Evolutionary conservation across 176 grass and related monocot species (phyloP), one percentile per base, ranked within the genome.

Genomic region (Saccharum officinarum): DNA sequence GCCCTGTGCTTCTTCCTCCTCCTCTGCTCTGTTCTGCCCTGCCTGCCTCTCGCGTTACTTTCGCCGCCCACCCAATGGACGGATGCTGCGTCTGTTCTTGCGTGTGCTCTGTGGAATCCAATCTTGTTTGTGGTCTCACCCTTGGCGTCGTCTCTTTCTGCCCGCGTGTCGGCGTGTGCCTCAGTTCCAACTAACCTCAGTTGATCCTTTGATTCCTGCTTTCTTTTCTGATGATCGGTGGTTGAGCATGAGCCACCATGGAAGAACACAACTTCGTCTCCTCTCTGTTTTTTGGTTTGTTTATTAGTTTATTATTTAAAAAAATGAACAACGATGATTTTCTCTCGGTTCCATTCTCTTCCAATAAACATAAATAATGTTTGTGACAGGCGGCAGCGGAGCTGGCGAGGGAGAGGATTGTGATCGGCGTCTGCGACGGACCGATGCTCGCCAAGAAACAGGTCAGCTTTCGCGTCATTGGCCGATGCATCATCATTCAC

Each of bases 381-480:
- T 6, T 15, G 68, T 57, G 70, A 37, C 76, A 98, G 96, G 91
- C 96, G 17, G 78, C 96, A 15, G 91, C 93, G 82, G 89, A 94
- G 83, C 45, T 95, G 17, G 89, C 96, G 8, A 88, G 85, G 42
- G 85, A 92, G 23, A 76, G 91, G 78, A 84, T 98, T 25, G 93
- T 98, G 23, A 69, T 98, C 26, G 96, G 93, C 40, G 79, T 98
- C 72, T 98, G 96, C 79, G 96, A 98, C 83, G 93, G 93, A 17
- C 96, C 96, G 5, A 98, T 98, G 96, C 85, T 98, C 79, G 83
- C 75, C 82, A 98, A 98, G 83, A 98, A 98, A 82, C 47, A 98
- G 93, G 96, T 95, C 6, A 28, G 4, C 36, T 67, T 42, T 22
- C 30, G 50, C 14, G 15, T 76, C 54, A 79, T 25, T 45, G 31